phyloP scores from a whole-genome alignment of 2,329 filamentous ascomycete genomes.

The Talaromyces marneffei region DNA sequence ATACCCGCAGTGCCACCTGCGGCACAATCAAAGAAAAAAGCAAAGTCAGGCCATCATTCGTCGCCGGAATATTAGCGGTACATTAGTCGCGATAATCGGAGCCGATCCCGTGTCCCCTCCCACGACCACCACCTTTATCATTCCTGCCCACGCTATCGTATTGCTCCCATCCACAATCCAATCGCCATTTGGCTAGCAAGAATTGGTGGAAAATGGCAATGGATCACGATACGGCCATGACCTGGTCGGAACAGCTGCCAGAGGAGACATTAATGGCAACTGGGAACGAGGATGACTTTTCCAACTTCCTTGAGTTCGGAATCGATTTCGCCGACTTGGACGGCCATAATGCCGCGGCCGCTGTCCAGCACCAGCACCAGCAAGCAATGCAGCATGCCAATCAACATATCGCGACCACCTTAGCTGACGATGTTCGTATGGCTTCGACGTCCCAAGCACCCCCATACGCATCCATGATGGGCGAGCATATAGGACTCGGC shows the following conservation, averaged over 20 bases:
- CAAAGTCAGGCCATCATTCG: neutral
- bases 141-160: neutral
- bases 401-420: conserved; percentile 30
- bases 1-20: conserved; percentile 19
- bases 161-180: neutral
- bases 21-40: conserved; percentile 9
- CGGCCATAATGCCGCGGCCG: conserved; percentile 29
- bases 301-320: conserved; percentile 46
- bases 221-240: conserved; percentile 35
- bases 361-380: conserved; percentile 28
- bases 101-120: conserved; percentile 1
- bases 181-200: neutral
- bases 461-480: conserved; percentile 29
- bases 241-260: conserved; percentile 37
- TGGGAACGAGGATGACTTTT: conserved; percentile 43
- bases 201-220: conserved; percentile 21
- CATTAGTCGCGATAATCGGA: conserved; percentile 7
- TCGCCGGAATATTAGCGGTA: neutral
- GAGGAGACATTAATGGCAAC: conserved; percentile 36
- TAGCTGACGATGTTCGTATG: conserved; percentile 23
- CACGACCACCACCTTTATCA: neutral
- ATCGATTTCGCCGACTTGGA: conserved; percentile 42
- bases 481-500: conserved; percentile 30
- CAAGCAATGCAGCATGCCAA: conserved; percentile 27
- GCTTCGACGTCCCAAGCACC: conserved; percentile 22